These are phyloP conservation scores for Pseudocercospora vitis DNA, from an alignment of 2,329 filamentous ascomycete genomes.

Conservation along the genomic window DNA sequence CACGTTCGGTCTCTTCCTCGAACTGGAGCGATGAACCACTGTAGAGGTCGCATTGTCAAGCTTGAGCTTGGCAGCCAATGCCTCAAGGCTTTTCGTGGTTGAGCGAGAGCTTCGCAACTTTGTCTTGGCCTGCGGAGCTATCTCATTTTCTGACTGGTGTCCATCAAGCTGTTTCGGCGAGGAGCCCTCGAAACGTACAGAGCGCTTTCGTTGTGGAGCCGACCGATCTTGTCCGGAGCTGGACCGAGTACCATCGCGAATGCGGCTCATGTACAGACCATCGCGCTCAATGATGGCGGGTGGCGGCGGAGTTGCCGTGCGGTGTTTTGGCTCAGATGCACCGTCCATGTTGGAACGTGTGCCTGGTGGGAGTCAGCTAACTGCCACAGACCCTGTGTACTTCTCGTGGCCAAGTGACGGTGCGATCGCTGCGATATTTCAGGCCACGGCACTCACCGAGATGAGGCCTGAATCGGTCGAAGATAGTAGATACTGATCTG, in stretches of 20 bases:
- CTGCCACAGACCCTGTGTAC: neutral
- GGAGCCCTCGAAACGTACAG: slow-evolving; percentile 29
- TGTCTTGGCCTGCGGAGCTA: neutral
- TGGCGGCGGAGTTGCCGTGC: slow-evolving; percentile 24
- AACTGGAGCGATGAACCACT: slow-evolving; percentile 31
- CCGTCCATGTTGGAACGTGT: slow-evolving; percentile 21
- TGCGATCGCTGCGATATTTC: no score
- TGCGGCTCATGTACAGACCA: slow-evolving; percentile 1
- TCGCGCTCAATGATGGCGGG: slow-evolving; percentile 18
- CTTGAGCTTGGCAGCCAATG: slow-evolving; percentile 28
- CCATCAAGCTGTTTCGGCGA: slow-evolving; percentile 27
- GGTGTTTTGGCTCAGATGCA: slow-evolving; percentile 25
- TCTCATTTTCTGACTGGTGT: slow-evolving; percentile 5
- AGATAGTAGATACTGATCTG: slow-evolving; percentile 20
- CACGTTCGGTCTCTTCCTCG: slow-evolving; percentile 26
- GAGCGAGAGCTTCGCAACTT: neutral
- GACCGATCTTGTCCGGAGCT: slow-evolving; percentile 17
- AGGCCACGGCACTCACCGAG: slow-evolving; percentile 4
- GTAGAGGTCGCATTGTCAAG: slow-evolving; percentile 26
- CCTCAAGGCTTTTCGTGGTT: slow-evolving; percentile 20
- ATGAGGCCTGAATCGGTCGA: slow-evolving; percentile 7
- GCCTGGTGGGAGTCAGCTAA: neutral
- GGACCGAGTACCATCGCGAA: slow-evolving; percentile 13
- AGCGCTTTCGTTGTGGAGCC: slow-evolving; percentile 27
- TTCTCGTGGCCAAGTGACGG: no score